Percentiles rank a stretch among this genome's conserved stretches.
phyloP scores from a whole-genome alignment of 2,329 filamentous ascomycete species.

The Aspergillus nomiae region DNA sequence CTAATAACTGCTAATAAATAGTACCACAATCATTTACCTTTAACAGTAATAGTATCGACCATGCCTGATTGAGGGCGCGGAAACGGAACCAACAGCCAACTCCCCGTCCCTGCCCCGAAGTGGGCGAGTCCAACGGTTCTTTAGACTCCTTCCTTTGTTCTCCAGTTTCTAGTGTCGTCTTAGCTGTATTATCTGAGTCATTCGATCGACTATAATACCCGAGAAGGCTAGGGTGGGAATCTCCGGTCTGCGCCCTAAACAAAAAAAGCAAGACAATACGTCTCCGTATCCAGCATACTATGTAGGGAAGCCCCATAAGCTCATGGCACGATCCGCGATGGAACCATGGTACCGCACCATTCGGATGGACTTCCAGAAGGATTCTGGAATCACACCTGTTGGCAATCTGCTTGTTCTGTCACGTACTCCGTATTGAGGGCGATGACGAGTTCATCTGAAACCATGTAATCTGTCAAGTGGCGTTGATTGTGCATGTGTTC shows the following conservation, averaged over 20 bases:
- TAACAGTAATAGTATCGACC: neutral
- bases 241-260: neutral
- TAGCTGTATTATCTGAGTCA: conserved; percentile 16
- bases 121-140: conserved; percentile 15
- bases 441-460: neutral
- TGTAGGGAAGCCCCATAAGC: neutral
- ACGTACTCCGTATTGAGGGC: neutral
- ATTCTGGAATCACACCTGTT: conserved; percentile 7
- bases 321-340: conserved; percentile 10
- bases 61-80: conserved; percentile 7
- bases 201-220: conserved; percentile 5
- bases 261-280: neutral
- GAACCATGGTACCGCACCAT: conserved; percentile 7
- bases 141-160: conserved; percentile 8
- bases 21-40: neutral
- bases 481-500: neutral
- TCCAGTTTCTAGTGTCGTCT: conserved; percentile 21
- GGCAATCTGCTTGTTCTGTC: neutral
- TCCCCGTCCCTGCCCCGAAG: neutral
- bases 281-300: neutral
- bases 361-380: conserved; percentile 8
- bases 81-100: conserved; percentile 19
- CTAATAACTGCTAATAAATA: neutral
- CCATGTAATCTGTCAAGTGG: neutral
- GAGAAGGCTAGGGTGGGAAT: neutral